Evolutionary conservation across 345 rosid genomes (phyloP).

Genomic region (Populus simonii): DNA sequence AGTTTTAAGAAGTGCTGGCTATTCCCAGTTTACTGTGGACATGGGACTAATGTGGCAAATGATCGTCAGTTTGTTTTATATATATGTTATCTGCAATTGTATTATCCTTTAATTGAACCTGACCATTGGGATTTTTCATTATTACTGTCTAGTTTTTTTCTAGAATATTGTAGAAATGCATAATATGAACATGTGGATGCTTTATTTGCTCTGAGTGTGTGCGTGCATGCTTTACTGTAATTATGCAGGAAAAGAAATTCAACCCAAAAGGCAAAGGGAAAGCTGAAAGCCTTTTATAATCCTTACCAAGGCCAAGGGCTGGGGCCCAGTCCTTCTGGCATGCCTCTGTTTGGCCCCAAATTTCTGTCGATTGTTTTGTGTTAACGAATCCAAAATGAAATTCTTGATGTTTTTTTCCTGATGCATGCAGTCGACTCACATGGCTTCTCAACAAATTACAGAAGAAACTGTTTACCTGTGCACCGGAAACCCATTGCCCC

Average conservation of each 20-base stretch:
- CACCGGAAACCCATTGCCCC: slow-evolving; percentile 97
- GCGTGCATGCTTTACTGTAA: background rate
- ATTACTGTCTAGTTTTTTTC: too few species aligned
- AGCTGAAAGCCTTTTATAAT: background rate
- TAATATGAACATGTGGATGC: too few species aligned
- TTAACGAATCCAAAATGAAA: slow-evolving; percentile 1
- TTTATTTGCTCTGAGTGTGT: too few species aligned
- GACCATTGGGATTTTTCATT: too few species aligned
- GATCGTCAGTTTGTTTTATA: too few species aligned
- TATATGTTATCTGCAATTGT: too few species aligned
- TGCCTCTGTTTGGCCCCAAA: background rate
- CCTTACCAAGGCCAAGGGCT: background rate
- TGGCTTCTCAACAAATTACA: slow-evolving; percentile 79
- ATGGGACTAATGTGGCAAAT: too few species aligned
- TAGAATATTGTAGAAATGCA: too few species aligned
- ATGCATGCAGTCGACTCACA: slow-evolving; percentile 81
- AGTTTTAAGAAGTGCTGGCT: too few species aligned
- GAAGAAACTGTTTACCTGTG: slow-evolving; percentile 92
- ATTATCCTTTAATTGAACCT: too few species aligned
- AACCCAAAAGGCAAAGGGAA: background rate
- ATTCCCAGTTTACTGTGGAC: too few species aligned
- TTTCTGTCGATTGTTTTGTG: background rate
- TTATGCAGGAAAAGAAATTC: background rate
- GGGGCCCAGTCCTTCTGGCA: background rate
- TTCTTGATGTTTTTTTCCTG: slow-evolving; percentile 6